A percentile compares a stretch with the other conserved stretches of the same genome.
Evolutionary conservation across 2,329 filamentous ascomycete species (phyloP).

Genomic region (Diaporthe batatas): DNA sequence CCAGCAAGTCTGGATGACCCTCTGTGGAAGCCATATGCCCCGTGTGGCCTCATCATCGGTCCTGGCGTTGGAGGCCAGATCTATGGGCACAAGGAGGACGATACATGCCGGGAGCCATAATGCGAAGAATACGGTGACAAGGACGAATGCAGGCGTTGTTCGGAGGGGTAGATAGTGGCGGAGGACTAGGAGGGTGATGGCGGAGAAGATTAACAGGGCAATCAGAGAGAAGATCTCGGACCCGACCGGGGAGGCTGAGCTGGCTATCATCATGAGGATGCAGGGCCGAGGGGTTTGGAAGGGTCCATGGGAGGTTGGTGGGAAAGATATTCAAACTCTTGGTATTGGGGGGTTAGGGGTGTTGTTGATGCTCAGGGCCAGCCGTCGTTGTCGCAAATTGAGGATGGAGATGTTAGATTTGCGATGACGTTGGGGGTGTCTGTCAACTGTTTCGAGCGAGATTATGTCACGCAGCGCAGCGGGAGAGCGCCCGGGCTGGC

Average conservation of each 20-base stretch:
- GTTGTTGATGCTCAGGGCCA: background rate
- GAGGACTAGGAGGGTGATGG: constrained; percentile 84
- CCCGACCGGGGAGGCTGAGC: constrained; percentile 71
- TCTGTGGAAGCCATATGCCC: constrained; percentile 88
- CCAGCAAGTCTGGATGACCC: constrained; percentile 88
- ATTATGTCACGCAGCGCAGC: constrained; percentile 37
- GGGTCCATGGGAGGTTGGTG: constrained; percentile 34
- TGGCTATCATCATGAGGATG: constrained; percentile 43
- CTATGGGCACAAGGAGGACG: constrained; percentile 92
- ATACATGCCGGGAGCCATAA: constrained; percentile 92
- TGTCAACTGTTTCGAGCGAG: constrained; percentile 31
- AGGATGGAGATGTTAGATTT: constrained; percentile 40
- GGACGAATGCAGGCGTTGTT: constrained; percentile 88
- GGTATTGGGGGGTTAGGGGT: background rate
- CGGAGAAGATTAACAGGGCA: constrained; percentile 79
- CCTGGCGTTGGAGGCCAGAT: constrained; percentile 87
- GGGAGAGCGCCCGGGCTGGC: background rate
- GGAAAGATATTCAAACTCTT: constrained; percentile 15
- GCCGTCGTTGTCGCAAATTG: constrained; percentile 26
- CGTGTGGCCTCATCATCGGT: constrained; percentile 77
- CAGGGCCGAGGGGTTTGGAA: constrained; percentile 16
- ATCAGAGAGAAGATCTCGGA: constrained; percentile 83
- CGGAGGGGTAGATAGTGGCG: constrained; percentile 92
- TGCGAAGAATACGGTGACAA: constrained; percentile 95
- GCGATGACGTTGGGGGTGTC: constrained; percentile 37